Evolutionary conservation across 2,329 filamentous ascomycete genomes (phyloP).

Genomic region (Davidsoniella eucalypti): DNA sequence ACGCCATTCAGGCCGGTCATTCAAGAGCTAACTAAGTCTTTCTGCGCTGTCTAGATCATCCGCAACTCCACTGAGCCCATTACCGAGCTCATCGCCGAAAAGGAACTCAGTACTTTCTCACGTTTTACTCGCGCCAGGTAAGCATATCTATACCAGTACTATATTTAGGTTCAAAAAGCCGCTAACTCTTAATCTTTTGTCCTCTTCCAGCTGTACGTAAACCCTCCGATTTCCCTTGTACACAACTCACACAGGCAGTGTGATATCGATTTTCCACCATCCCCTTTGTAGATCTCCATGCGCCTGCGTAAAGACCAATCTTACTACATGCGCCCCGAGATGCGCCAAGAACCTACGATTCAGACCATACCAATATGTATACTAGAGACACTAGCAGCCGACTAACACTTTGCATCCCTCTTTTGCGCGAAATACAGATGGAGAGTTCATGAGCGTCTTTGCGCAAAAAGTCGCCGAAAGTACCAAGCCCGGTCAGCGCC

Average conservation of each 20-base stretch:
- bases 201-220: conserved; percentile 8
- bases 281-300: not conserved
- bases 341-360: not conserved
- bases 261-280: not conserved
- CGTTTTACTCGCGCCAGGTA: conserved; percentile 63
- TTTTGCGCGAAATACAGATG: conserved; percentile 19
- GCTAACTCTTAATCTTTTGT: conserved; percentile 1
- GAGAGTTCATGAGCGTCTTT: conserved; percentile 67
- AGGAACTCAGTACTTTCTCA: conserved; percentile 62
- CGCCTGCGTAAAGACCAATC: not conserved
- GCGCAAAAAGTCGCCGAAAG: conserved; percentile 75
- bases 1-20: not conserved
- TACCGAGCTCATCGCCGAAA: conserved; percentile 59
- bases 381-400: not conserved
- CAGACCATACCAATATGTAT: not conserved
- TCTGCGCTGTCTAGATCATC: conserved; percentile 42
- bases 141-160: conserved; percentile 15
- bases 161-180: not conserved
- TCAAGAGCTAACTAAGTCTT: not conserved
- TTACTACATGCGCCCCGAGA: not conserved
- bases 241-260: too few species aligned
- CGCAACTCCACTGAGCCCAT: conserved; percentile 64
- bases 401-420: not conserved
- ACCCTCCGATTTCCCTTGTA: not conserved
- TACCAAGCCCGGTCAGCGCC: conserved; percentile 63